Evolutionary conservation across 2,329 filamentous ascomycete genomes (phyloP), one percentile per base, ranked within the genome.

Genomic region (Trichoderma atroviride): DNA sequence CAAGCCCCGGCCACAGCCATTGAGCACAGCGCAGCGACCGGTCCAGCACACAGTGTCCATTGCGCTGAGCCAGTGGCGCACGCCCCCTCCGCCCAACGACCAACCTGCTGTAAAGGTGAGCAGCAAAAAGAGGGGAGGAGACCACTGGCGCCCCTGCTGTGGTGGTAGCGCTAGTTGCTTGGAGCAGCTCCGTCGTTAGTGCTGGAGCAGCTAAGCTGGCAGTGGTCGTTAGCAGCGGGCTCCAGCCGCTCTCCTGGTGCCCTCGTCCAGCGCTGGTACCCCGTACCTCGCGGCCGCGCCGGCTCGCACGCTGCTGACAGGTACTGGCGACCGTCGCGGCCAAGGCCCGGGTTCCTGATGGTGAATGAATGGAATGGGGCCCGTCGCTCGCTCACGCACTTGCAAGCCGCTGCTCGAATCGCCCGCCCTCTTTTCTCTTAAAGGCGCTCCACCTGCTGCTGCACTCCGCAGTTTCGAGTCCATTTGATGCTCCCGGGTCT

Each of bases 361-460:
- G 64, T 35, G 33, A 35, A 13, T 52, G 64, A 9, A 40, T 60
- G 66, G 61, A 64, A 64, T 56, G 55, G 55, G 55, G 35, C 55
- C 35, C 33, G 31, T 29, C 33, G 22, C 40, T 50, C 40, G 16
- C 40, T 43, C 40, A 43, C 40, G n/a, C 40, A 43, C 22, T 10
- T 22, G 5, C 56, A 10, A 35, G 10, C 19, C 29, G 29, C 43
- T 53, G n/a, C n/a, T 37, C 27, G 33, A 52, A 27, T 61, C 52
- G 47, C 66, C 58, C 47, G 47, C 55, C 66, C 57, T 69, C 58
- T 50, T 40, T 69, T 58, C 33, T 43, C 40, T 63, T 69, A 69
- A 69, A 53, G 47, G 29, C 55, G 60, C 68, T 65, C 68, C 68
- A 69, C 68, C 68, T 69, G 65, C 58, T 64, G 61, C 61, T 68